Evolutionary conservation across 2,329 filamentous ascomycete genomes (phyloP), one percentile per base, ranked within the genome.

Genomic region (Fusarium anguioides): DNA sequence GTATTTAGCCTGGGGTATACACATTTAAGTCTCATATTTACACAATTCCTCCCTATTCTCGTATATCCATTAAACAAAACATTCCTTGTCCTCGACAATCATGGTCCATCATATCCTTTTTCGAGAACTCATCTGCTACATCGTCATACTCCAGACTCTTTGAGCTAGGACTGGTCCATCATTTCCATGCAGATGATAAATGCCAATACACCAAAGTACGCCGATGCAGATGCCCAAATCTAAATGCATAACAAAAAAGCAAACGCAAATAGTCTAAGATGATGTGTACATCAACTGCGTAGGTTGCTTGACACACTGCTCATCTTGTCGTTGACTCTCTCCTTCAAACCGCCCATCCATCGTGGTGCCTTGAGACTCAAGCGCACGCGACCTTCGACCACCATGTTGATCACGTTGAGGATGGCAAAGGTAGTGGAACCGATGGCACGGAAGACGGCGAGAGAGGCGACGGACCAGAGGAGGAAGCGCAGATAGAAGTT

Each of bases 401-500:
- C 83, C 74, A 89, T 90, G 75, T 97, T 95, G 54, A 99, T 81
- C 31, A 90, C 82, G 75, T 96, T 95, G 74, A 98, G 89, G 60
- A 97, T 78, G 4, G 92, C 89, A 80, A 96, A 99, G 0, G 92
- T 87, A 1, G 89, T 89, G 11, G 87, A 91, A 0, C 96, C 96
- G 3, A 97, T 77, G 1, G 93, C 94, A 66, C 96, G 88, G 84
- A 99, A 97, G 8, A 96, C 81, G 2, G 96, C 96, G 24, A 99
- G 81, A 0, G 86, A 85, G 0, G 96, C 96, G 15, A 99, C 96
- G 27, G 87, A 83, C 96, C 96, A 99, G 21, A 99, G 85, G 75
- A 99, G 93, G 80, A 98, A 96, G 33, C 89, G 91, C 40, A 99
- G 86, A 78, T 99, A 99, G 76, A 91, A 89, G 81, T 99, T 99